Evolutionary conservation across 108 stramenopile genomes (phyloP), one percentile per base, ranked within the genome.

Genomic region (Conticribra guillardii): DNA sequence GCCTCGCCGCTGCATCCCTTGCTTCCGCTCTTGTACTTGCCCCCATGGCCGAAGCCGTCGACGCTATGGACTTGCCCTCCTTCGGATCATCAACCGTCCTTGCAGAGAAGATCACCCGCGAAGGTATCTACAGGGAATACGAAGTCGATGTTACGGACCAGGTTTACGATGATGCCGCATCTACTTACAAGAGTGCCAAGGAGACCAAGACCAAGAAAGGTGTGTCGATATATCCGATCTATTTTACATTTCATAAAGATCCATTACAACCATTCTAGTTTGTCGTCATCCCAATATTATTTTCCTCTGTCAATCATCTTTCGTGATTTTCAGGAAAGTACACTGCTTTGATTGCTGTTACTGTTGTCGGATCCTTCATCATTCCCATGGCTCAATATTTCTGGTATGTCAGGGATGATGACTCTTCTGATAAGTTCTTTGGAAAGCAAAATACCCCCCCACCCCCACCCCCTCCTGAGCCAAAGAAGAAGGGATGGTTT

Each of bases 361-460:
- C 96, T 37, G 85, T 97, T 53, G 94, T 94, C 34, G 97, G 97
- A 31, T 96, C 94, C 33, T 97, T 97, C 84, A 81, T 97, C 69
- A 91, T 97, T 82, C 97, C 97, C 28, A 97, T 97, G 97, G 97
- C 94, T 18, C 97, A 97, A 79, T 97, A 97, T 78, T 97, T 94
- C 67, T 97, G 97, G 97, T 97, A 96, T 80, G 93, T 97, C 27
- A 81, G 78, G 30, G 93, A 95, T 73, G 93, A 95, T 61, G 89
- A 92, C 60, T 88, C 88, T 32, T 82, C 89, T 23, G 93, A 95
- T 44, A 79, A 84, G 71, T 93, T 93, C 86, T 93, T 93, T 66
- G 66, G 74, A 30, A 65, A 66, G 52, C 68, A 67, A 46, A 73
- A 84, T 18, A 80, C 73, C 27, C 74, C 79, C 29, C 78, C 69